Evolutionary conservation across 2,329 filamentous ascomycete species (phyloP).

Genomic region (Diaporthe australafricana): DNA sequence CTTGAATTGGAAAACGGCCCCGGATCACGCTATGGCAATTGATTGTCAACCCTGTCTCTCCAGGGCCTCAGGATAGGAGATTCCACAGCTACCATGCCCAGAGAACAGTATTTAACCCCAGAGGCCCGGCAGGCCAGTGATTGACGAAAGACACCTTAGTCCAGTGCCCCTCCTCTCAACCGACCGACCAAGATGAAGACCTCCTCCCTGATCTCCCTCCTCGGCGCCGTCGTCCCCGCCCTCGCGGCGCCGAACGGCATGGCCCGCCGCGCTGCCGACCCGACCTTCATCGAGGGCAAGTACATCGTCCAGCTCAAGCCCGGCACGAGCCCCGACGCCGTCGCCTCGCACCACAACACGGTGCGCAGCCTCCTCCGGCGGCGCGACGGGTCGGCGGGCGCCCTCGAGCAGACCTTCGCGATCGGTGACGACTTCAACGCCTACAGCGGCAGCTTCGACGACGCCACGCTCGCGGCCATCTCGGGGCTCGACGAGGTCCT

Average conservation of each 20-base stretch:
- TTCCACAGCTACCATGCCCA: not conserved
- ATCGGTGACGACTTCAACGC: slow-evolving; percentile 21
- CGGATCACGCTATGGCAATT: not conserved
- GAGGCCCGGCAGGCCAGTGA: no score
- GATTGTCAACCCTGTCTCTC: not conserved
- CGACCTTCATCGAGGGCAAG: slow-evolving; percentile 1
- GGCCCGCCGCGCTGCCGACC: not conserved
- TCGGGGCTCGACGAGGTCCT: not conserved
- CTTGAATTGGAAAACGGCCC: not conserved
- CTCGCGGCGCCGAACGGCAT: not conserved
- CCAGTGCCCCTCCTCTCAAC: not conserved
- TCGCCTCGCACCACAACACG: not conserved
- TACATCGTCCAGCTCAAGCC: slow-evolving; percentile 18
- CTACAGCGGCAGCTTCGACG: slow-evolving; percentile 22
- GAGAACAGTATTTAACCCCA: not conserved
- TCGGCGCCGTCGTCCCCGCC: not conserved
- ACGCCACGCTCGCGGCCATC: slow-evolving; percentile 15
- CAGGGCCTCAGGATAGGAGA: not conserved
- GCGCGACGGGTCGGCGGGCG: not conserved
- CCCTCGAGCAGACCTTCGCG: slow-evolving; percentile 7
- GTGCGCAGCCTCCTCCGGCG: slow-evolving; percentile 15
- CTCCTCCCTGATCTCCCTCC: not conserved
- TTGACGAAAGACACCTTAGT: not conserved
- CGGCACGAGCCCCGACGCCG: not conserved
- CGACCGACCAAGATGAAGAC: slow-evolving; percentile 9